phyloP scores from a whole-genome alignment of 768 basidiomycete species.

The Lactifluus rugatus region DNA sequence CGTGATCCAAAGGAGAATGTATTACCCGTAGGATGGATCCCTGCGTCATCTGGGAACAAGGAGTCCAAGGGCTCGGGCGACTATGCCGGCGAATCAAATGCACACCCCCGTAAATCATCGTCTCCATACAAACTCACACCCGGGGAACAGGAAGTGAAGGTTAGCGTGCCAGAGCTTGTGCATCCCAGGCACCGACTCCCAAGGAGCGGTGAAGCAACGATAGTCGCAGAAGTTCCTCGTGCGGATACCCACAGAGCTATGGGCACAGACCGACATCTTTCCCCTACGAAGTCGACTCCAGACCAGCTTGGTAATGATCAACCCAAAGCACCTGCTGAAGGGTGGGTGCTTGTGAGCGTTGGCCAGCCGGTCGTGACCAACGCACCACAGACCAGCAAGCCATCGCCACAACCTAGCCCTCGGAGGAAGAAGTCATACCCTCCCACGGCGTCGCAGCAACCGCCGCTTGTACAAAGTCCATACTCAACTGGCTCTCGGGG shows the following conservation, averaged over 20 bases:
- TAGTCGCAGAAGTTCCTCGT: conserved; percentile 40
- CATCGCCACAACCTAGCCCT: background rate
- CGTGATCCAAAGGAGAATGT: conserved; percentile 1
- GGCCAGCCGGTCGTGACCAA: conserved; percentile 25
- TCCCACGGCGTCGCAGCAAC: background rate
- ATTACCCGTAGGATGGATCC: conserved; percentile 23
- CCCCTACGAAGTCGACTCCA: background rate
- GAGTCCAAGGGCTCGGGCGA: background rate
- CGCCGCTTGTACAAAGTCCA: background rate
- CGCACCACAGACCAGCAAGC: conserved; percentile 18
- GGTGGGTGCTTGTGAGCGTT: conserved; percentile 60
- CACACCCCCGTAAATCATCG: background rate
- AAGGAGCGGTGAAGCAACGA: conserved; percentile 55
- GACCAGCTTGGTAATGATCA: background rate
- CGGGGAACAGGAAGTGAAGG: conserved; percentile 29
- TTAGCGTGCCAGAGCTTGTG: conserved; percentile 46
- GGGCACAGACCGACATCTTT: background rate
- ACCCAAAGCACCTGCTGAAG: conserved; percentile 34
- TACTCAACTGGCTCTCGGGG: conserved; percentile 3
- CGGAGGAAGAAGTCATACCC: conserved; percentile 12
- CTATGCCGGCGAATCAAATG: background rate
- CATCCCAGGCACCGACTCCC: conserved; percentile 31
- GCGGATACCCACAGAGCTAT: background rate
- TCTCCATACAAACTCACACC: background rate
- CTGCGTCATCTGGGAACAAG: conserved; percentile 1